Evolutionary conservation across 352 stramenopile genomes (phyloP), one percentile per base, ranked within the genome.

Genomic region (Halophytophthora polymorphica): DNA sequence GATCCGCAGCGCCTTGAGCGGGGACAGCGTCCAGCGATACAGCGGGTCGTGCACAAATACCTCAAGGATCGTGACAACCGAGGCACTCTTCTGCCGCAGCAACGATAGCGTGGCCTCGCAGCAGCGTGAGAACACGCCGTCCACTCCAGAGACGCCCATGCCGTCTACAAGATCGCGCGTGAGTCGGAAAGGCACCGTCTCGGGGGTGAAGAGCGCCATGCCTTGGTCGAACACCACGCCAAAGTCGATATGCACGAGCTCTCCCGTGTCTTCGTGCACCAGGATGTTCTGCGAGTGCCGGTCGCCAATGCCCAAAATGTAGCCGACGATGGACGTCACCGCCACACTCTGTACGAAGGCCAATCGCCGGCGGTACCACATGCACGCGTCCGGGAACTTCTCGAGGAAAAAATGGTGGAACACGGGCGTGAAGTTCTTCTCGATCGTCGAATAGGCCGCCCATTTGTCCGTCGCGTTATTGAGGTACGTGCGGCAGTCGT

Each of bases 161-260:
- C 96, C 98, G 69, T 99, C 97, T n/a, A 99, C 90, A 6, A 99
- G 76, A 53, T 99, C 97, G 13, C 96, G 81, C 15, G 96, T 98
- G 5, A 99, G 82, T 17, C 98, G 95, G 70, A 99, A 99, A 12
- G 98, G 98, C 34, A 99, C 96, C 1, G 84, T 97, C 75, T 99
- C 98, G 1, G 98, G 98, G 18, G 90, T 98, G 49, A 82, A 86
- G 4, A 99, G 66, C 52, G 80, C 81, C 83, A 95, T 92, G 6
- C 83, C 85, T 58, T 99, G 96, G 57, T 99, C 98, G 78, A 99
- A 99, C 11, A 99, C 95, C 38, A 99, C 96, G 10, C 98, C 98
- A 79, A 99, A 99, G 71, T 99, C 98, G 63, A 99, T 99, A 64
- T 99, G 98, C 34, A 99, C 93, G 25, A 99, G 73, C 70, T 99